Evolutionary conservation across 345 rosid genomes (phyloP), one percentile per base, ranked within the genome.

Genomic region (Excoecaria agallocha): DNA sequence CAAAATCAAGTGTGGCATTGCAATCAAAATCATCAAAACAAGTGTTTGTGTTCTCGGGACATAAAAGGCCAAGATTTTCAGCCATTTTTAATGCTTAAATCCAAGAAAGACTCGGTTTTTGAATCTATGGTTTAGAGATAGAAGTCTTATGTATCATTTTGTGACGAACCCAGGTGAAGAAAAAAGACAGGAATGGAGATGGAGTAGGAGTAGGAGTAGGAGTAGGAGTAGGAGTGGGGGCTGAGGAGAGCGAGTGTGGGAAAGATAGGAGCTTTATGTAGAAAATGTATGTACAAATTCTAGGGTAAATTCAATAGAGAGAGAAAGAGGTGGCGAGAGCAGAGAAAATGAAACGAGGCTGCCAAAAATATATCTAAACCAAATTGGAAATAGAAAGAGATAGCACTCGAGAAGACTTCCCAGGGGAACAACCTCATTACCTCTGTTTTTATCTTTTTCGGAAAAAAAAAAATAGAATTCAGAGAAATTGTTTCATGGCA

Each of bases 11-110:
- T 12, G 22, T 49, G 58, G 71, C 71, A 68, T 68, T 68, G 38
- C 71, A 68, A 68, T 30, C 72, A 51, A 48, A 25, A 49, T 66
- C 70, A 67, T 5, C 48, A 68, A 68, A 68, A 68, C 59, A 68
- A 68, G 46, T 51, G 43, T 68, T 52, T 68, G 45, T 35, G 48
- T 52, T 68, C 48, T 68, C 72, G 51, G 46, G 46, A 68, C 72
- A 68, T 35, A 68, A 52, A 68, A 68, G 61, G 61, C 61, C 61
- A 20, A 57, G 60, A 68, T 68, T 68, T 35, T 68, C 60, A 48
- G 43, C 72, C 72, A 68, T 68, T 68, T 50, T 50, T 10, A n/a
- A 67, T 3, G 30, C 57, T 35, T 16, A 51, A 51, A 35, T 60
- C 60, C 72, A 68, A 68, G 4, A 20, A 68, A 50, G 51, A 16